These are phyloP conservation scores for Ricinus communis DNA, from an alignment of 345 rosid species.

Conservation along the genomic window DNA sequence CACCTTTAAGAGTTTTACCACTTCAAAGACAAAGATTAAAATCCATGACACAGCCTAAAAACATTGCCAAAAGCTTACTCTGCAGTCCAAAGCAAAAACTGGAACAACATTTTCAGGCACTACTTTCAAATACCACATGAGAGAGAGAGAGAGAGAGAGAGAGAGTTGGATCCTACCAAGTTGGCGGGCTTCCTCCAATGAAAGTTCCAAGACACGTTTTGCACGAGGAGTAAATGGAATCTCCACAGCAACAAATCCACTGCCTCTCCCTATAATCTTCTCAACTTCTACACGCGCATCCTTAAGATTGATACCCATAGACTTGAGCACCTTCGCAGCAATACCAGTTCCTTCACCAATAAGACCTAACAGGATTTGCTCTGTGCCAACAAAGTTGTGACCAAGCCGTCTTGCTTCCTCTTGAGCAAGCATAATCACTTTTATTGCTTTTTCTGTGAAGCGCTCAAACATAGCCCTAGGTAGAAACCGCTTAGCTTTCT, in stretches of 20 bases:
- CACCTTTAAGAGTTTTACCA: background rate
- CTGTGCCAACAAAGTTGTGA: slow-evolving; percentile 97
- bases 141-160: background rate
- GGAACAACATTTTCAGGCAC: background rate
- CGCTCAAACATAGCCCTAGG: slow-evolving; percentile 90
- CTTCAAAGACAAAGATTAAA: background rate
- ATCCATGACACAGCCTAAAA: background rate
- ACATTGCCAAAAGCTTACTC: background rate
- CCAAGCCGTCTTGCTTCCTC: slow-evolving; percentile 97
- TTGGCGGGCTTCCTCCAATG: slow-evolving; percentile 91
- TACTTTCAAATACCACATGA: background rate
- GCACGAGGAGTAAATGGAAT: slow-evolving; percentile 99
- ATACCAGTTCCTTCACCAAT: slow-evolving; percentile 96
- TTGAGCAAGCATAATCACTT: slow-evolving; percentile 95
- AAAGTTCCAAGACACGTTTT: slow-evolving; percentile 88
- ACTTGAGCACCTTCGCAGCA: slow-evolving; percentile 92
- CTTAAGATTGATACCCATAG: slow-evolving; percentile 95
- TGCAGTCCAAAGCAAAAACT: background rate
- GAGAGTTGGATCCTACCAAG: slow-evolving; percentile 64
- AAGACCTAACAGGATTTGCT: slow-evolving; percentile 84
- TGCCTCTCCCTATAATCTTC: slow-evolving; percentile 93
- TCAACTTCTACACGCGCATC: slow-evolving; percentile 97
- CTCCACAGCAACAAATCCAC: slow-evolving; percentile 94
- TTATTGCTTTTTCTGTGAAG: slow-evolving; percentile 90
- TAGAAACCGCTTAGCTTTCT: slow-evolving; percentile 46